Conservation (phyloP, 176 grass and related monocot species). For the Aegilops longissima region DNA sequence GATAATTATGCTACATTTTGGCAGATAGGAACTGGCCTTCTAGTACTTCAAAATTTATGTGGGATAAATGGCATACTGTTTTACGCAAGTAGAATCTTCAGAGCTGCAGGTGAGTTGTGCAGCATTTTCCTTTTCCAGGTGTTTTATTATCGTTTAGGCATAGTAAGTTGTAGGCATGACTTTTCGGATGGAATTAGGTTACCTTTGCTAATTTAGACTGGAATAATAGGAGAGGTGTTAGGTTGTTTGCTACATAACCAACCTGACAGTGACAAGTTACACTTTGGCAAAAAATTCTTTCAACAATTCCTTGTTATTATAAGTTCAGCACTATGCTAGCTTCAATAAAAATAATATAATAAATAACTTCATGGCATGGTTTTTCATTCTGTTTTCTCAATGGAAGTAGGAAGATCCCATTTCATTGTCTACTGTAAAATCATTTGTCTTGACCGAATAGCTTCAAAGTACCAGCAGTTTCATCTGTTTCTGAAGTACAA, state of each 20-base stretch:
- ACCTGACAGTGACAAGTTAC: background rate
- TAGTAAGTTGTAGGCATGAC: background rate
- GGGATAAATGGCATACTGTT: conserved; percentile 91
- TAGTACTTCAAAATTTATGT: conserved; percentile 79
- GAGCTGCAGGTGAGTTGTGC: conserved; percentile 58
- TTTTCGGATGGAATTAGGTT: background rate
- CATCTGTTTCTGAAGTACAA: background rate
- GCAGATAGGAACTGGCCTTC: conserved; percentile 41
- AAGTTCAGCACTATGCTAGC: background rate
- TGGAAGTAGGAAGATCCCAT: background rate
- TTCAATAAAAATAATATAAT: background rate
- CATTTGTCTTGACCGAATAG: too few relatives aligned
- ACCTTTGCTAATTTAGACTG: background rate
- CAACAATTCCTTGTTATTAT: background rate
- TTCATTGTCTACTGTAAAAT: background rate
- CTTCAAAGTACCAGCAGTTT: too few relatives aligned
- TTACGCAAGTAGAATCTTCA: conserved; percentile 90
- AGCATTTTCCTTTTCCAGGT: too few relatives aligned
- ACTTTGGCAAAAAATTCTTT: background rate
- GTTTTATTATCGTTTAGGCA: background rate
- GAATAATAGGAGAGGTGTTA: background rate
- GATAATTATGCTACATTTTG: background rate
- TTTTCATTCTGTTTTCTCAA: background rate
- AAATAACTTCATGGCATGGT: background rate
- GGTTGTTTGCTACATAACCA: conserved; percentile 15